Evolutionary conservation across 768 basidiomycete species (phyloP).

Genomic region (Lactarius akahatsu): DNA sequence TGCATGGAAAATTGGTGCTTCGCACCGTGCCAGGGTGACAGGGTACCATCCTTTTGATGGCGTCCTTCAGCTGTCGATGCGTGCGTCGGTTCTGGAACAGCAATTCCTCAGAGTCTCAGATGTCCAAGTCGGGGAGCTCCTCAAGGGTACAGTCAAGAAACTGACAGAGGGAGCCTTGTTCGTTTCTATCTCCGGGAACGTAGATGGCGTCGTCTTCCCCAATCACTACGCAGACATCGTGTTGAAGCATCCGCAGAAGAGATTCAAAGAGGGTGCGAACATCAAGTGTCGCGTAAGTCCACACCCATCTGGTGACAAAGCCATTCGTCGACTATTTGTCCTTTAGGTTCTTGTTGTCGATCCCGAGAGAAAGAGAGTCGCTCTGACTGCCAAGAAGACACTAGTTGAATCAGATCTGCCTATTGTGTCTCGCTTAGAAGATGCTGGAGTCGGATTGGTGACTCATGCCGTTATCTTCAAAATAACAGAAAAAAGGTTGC

Average conservation of each 20-base stretch:
- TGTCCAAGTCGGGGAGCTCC: slow-evolving; percentile 77
- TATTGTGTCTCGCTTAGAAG: slow-evolving; percentile 61
- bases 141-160: slow-evolving; percentile 87
- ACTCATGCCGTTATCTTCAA: slow-evolving; percentile 84
- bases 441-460: slow-evolving; percentile 66
- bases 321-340: slow-evolving; percentile 18
- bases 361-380: slow-evolving; percentile 73
- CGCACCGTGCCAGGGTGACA: slow-evolving; percentile 83
- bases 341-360: slow-evolving; percentile 79
- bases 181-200: slow-evolving; percentile 79
- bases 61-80: slow-evolving; percentile 82
- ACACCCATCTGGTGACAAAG: neutral
- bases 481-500: slow-evolving; percentile 71
- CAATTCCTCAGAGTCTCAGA: slow-evolving; percentile 82
- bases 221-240: slow-evolving; percentile 92
- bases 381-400: slow-evolving; percentile 88
- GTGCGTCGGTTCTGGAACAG: slow-evolving; percentile 78
- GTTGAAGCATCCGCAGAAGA: slow-evolving; percentile 90
- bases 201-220: slow-evolving; percentile 94
- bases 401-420: slow-evolving; percentile 79
- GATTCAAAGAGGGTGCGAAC: slow-evolving; percentile 77
- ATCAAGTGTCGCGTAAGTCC: slow-evolving; percentile 82
- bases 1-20: slow-evolving; percentile 74
- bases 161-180: slow-evolving; percentile 81
- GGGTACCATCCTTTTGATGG: slow-evolving; percentile 87